Evolutionary conservation across 2,329 filamentous ascomycete species (phyloP).

Genomic region (Alternaria triticina): DNA sequence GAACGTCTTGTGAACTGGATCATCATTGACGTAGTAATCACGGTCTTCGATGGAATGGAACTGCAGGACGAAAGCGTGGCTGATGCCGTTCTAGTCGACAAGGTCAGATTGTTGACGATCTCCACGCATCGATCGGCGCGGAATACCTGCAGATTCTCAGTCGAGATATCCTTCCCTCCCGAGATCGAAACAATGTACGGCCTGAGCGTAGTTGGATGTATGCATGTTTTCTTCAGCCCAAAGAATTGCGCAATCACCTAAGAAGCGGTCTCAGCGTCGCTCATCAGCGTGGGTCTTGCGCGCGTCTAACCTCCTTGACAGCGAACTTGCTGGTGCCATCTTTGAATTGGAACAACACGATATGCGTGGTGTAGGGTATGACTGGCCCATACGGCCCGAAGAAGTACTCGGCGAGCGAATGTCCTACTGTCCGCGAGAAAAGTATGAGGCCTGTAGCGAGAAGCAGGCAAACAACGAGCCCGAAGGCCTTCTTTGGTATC

Average conservation of each 20-base stretch:
- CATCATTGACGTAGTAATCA: constrained; percentile 52
- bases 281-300: not conserved
- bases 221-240: constrained; percentile 37
- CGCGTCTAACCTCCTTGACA: constrained; percentile 35
- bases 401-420: constrained; percentile 21
- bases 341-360: constrained; percentile 46
- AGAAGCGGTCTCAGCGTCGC: constrained; percentile 13
- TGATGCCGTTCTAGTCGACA: constrained; percentile 47
- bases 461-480: constrained; percentile 18
- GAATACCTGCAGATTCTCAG: constrained; percentile 40
- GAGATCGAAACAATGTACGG: constrained; percentile 41
- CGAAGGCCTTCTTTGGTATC: constrained; percentile 29
- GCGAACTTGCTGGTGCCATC: constrained; percentile 28
- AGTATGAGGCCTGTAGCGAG: constrained; percentile 18
- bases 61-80: constrained; percentile 53
- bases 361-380: constrained; percentile 35
- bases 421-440: constrained; percentile 27
- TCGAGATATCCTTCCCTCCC: constrained; percentile 44
- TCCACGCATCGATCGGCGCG: constrained; percentile 33
- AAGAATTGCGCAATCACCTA: constrained; percentile 42
- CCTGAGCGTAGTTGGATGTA: constrained; percentile 31
- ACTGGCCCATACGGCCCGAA: constrained; percentile 22
- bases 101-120: constrained; percentile 54
- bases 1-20: constrained; percentile 50
- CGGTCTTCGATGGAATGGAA: constrained; percentile 51